Evolutionary conservation across 805 yeast species (phyloP).

Genomic region (Hanseniaspora thailandica): DNA sequence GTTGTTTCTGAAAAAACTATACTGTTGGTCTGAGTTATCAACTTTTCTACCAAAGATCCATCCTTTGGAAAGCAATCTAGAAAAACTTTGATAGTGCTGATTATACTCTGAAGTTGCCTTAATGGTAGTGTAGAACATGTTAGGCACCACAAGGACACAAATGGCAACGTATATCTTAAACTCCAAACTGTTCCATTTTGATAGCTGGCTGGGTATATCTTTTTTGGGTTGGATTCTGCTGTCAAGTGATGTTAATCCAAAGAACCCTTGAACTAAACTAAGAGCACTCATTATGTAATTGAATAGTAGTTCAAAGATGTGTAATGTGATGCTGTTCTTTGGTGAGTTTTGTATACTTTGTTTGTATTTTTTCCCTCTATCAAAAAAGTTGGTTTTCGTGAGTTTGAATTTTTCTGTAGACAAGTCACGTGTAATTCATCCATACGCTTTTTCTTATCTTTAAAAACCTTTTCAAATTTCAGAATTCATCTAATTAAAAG

Average conservation of each 20-base stretch:
- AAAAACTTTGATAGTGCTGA: conserved; percentile 56
- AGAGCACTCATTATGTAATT: neutral
- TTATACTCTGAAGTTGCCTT: conserved; percentile 65
- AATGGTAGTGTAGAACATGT: conserved; percentile 72
- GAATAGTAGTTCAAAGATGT: too few species aligned
- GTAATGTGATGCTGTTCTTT: neutral
- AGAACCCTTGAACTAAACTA: neutral
- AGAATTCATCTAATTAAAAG: too few species aligned
- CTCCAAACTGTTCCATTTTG: conserved; percentile 70
- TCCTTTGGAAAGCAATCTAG: conserved; percentile 56
- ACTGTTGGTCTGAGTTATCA: conserved; percentile 87
- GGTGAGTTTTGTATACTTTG: neutral
- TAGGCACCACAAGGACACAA: conserved; percentile 62
- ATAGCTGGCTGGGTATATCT: conserved; percentile 15
- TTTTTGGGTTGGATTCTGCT: conserved; percentile 5
- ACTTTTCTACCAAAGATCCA: conserved; percentile 87
- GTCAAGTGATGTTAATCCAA: conserved; percentile 13
- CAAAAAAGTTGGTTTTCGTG: neutral
- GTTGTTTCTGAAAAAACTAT: conserved; percentile 75
- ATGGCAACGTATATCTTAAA: conserved; percentile 55
- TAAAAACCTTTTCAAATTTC: too few species aligned
- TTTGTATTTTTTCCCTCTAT: neutral
- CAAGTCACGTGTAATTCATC: too few species aligned
- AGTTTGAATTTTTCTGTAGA: too few species aligned
- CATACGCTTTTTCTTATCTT: too few species aligned